Evolutionary conservation across 441 rosid genomes (phyloP).

Genomic region (Populus trichocarpa): DNA sequence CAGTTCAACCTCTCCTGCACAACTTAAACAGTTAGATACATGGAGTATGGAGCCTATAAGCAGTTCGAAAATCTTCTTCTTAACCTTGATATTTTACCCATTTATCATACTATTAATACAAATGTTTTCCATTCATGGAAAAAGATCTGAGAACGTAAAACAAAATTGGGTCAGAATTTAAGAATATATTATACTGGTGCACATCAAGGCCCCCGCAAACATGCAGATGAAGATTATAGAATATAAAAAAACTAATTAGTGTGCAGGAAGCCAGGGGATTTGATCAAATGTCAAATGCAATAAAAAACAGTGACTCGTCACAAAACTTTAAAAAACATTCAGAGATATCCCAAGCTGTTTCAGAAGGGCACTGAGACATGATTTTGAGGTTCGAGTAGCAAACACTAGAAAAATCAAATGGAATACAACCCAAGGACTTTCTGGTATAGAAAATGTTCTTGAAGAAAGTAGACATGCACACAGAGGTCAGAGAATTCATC

Average conservation of each 20-base stretch:
- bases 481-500: neutral
- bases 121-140: too few species aligned
- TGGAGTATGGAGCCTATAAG: neutral
- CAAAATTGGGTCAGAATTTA: too few species aligned
- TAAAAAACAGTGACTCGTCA: neutral
- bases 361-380: neutral
- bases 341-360: neutral
- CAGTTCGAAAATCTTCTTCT: too few species aligned
- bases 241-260: neutral
- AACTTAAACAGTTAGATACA: conserved; percentile 10
- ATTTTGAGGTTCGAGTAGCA: neutral
- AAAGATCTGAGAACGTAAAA: too few species aligned
- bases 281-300: neutral
- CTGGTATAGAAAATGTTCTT: neutral
- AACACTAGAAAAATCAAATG: neutral
- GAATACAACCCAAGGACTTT: neutral
- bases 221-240: neutral
- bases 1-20: conserved; percentile 30
- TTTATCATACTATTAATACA: too few species aligned
- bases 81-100: too few species aligned
- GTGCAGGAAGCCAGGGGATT: too few species aligned
- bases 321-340: neutral
- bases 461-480: neutral
- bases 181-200: neutral
- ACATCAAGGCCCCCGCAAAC: neutral